A percentile compares a stretch with the other conserved stretches of the same genome.
These are phyloP conservation scores for Delitschia confertaspora DNA, from an alignment of 495 filamentous ascomycete species.

Conservation along the genomic window DNA sequence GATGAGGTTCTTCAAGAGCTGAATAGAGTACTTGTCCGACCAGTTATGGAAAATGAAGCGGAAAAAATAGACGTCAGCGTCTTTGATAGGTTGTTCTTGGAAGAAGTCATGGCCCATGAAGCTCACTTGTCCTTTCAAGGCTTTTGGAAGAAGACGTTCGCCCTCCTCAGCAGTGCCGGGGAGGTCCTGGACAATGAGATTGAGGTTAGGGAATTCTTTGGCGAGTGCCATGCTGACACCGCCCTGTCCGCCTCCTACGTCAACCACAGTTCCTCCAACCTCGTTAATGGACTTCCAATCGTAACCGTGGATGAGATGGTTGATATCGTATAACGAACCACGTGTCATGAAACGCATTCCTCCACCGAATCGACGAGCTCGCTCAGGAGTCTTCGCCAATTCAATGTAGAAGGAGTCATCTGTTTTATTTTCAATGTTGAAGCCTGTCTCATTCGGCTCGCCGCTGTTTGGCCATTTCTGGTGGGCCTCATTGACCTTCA, in stretches of 20 bases:
- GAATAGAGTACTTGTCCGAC: conserved; percentile 17
- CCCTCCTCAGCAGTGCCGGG: conserved; percentile 28
- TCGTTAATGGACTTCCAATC: too few species aligned
- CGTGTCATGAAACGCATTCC: neutral
- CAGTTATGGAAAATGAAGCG: conserved; percentile 23
- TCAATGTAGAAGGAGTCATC: conserved; percentile 1
- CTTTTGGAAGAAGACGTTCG: conserved; percentile 3
- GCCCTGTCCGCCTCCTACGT: conserved; percentile 20
- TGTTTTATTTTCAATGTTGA: conserved; percentile 2
- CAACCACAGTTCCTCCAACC: conserved; percentile 7
- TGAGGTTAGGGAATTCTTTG: conserved; percentile 9
- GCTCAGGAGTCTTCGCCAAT: conserved; percentile 4
- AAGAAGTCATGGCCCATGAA: conserved; percentile 23
- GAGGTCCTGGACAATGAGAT: conserved; percentile 22
- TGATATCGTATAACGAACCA: neutral
- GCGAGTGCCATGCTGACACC: conserved; percentile 10
- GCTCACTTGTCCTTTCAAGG: conserved; percentile 4
- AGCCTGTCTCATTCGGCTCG: conserved; percentile 10
- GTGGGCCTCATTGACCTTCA: conserved; percentile 5
- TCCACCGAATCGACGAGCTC: conserved; percentile 9
- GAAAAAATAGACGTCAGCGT: conserved; percentile 18
- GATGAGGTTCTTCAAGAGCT: conserved; percentile 11
- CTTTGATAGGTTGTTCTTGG: conserved; percentile 16
- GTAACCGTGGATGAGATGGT: neutral
- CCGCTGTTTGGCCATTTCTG: conserved; percentile 10